Percentiles rank a stretch among this genome's conserved stretches.
phyloP scores from a whole-genome alignment of 2,329 filamentous ascomycete genomes.

The Aspergillus fischeri region DNA sequence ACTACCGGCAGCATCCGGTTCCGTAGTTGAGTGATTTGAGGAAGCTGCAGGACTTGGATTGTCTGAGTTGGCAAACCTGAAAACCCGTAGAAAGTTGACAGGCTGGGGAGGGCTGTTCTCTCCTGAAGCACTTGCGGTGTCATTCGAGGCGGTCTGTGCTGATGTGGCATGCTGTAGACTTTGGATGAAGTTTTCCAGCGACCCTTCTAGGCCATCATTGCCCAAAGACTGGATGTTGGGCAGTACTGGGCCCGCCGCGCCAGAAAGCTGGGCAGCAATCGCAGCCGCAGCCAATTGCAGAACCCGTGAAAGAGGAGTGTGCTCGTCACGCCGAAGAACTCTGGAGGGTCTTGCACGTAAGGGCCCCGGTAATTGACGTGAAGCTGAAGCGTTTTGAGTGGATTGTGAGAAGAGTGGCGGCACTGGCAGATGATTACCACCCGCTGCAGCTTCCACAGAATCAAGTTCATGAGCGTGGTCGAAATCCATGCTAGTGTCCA shows the following conservation, averaged over 20 bases:
- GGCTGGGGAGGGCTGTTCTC: constrained; percentile 48
- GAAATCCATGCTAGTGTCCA: constrained; percentile 40
- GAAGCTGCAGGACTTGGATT: constrained; percentile 22
- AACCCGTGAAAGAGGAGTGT: constrained; percentile 58
- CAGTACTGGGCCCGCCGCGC: constrained; percentile 53
- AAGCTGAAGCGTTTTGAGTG: constrained; percentile 26
- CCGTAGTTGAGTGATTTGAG: constrained; percentile 20
- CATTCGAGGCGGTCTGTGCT: constrained; percentile 43
- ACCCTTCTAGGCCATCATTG: constrained; percentile 56
- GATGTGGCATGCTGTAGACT: constrained; percentile 61
- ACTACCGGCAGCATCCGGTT: constrained; percentile 21
- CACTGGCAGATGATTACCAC: constrained; percentile 24
- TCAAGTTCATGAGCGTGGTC: constrained; percentile 41
- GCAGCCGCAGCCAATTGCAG: constrained; percentile 61
- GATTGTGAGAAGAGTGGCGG: constrained; percentile 24
- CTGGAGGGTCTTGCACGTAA: constrained; percentile 53
- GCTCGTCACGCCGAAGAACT: constrained; percentile 54
- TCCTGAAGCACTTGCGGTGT: constrained; percentile 29
- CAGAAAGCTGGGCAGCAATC: constrained; percentile 62
- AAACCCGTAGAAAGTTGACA: constrained; percentile 66
- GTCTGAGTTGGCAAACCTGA: constrained; percentile 58
- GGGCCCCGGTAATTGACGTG: constrained; percentile 39
- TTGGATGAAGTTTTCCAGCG: constrained; percentile 60
- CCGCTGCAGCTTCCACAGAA: constrained; percentile 37
- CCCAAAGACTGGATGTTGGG: constrained; percentile 53